Percentiles rank a stretch among this genome's conserved stretches.
Evolutionary conservation across 768 basidiomycete species (phyloP).

Genomic region (Tricholomella constricta): DNA sequence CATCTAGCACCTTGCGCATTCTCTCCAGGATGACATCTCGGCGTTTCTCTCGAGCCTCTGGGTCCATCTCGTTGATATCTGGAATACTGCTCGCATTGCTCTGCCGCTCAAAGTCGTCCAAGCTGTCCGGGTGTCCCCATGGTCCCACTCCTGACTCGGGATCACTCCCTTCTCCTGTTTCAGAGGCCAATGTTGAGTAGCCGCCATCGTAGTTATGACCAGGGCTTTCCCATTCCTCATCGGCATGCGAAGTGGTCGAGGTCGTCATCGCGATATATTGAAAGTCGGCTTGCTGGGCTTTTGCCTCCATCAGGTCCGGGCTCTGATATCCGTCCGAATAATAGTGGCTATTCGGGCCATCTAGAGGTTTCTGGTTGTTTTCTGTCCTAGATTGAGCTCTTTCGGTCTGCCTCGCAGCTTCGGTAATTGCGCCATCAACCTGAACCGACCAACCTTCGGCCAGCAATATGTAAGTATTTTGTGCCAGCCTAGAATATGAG

Average conservation of each 20-base stretch:
- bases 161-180: background rate
- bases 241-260: background rate
- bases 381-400: constrained; percentile 2
- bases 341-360: background rate
- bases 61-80: constrained; percentile 2
- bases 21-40: constrained; percentile 6
- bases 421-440: constrained; percentile 4
- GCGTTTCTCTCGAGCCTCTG: constrained; percentile 3
- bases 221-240: background rate
- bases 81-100: background rate
- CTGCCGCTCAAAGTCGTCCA: background rate
- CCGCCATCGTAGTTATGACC: background rate
- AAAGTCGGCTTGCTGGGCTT: background rate
- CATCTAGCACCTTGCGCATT: constrained; percentile 14
- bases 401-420: constrained; percentile 8
- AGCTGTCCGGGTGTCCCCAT: background rate
- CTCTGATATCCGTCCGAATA: background rate
- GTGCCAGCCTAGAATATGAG: too few species aligned
- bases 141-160: background rate
- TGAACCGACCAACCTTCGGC: constrained; percentile 4
- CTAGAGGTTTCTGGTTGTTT: background rate
- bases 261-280: background rate
- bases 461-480: background rate
- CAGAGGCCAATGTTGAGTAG: background rate
- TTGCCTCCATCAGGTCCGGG: background rate